phyloP scores from a whole-genome alignment of 306 rosid species.

The Malus domestica region DNA sequence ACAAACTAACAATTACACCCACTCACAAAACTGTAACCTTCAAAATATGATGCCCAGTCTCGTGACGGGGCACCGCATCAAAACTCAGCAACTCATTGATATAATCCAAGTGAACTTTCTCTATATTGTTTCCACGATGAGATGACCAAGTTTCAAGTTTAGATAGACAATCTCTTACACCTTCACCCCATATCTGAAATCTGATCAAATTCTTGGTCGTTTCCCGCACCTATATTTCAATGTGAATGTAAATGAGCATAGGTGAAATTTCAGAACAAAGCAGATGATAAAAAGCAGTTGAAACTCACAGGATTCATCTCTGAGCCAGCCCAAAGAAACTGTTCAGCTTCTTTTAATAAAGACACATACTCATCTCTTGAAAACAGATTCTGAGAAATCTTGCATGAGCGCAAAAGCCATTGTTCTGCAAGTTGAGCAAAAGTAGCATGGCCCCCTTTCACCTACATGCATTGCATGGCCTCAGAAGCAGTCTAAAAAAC shows the following conservation, averaged over 20 bases:
- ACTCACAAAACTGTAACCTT: constrained; percentile 50
- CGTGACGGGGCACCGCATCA: constrained; percentile 52
- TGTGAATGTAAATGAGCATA: constrained; percentile 10
- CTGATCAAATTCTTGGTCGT: constrained; percentile 48
- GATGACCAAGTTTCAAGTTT: constrained; percentile 54
- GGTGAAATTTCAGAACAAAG: constrained; percentile 13
- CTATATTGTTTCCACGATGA: constrained; percentile 23
- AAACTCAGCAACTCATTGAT: constrained; percentile 50
- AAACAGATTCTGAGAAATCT: constrained; percentile 49
- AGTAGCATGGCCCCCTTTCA: constrained; percentile 53
- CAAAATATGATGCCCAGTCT: constrained; percentile 64
- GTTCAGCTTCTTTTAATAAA: constrained; percentile 73
- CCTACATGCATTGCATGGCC: constrained; percentile 43
- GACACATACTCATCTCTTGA: constrained; percentile 51
- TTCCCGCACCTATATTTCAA: constrained; percentile 64
- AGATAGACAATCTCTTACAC: constrained; percentile 54
- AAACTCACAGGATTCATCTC: constrained; percentile 89
- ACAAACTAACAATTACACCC: constrained; percentile 10
- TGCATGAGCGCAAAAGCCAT: constrained; percentile 56
- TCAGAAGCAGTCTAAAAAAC: constrained; percentile 18
- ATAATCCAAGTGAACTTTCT: constrained; percentile 51
- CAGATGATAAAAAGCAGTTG: not conserved
- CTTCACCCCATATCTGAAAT: constrained; percentile 77
- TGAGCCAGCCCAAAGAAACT: constrained; percentile 94
- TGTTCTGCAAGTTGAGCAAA: constrained; percentile 61